Percentiles rank a stretch among this genome's conserved stretches.
Conservation (phyloP, 108 stramenopile species). For the Nitzschia sp. region DNA sequence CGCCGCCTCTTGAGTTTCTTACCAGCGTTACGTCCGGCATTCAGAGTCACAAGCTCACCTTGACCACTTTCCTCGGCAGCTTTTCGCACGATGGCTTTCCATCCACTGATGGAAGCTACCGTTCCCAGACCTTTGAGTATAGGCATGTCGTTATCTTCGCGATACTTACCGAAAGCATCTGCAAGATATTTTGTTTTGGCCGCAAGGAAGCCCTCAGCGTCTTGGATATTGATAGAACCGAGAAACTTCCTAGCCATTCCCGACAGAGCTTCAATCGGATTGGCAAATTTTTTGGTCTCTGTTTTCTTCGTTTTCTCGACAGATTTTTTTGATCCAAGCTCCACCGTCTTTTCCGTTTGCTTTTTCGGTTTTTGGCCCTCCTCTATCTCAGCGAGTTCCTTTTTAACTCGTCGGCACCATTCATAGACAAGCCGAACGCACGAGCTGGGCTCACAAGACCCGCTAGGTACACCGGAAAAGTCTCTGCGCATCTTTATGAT, state of each 20-base stretch:
- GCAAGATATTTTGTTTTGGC: slow-evolving; percentile 44
- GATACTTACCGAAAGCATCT: slow-evolving; percentile 37
- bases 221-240: slow-evolving; percentile 30
- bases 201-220: slow-evolving; percentile 42
- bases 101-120: slow-evolving; percentile 52
- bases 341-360: background rate
- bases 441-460: slow-evolving; percentile 2
- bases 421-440: slow-evolving; percentile 21
- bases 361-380: background rate
- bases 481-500: slow-evolving; percentile 11
- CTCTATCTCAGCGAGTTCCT: slow-evolving; percentile 13
- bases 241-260: slow-evolving; percentile 15
- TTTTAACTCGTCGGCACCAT: slow-evolving; percentile 17
- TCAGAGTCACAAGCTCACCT: background rate
- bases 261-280: slow-evolving; percentile 33
- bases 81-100: slow-evolving; percentile 51
- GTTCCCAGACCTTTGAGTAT: slow-evolving; percentile 52
- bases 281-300: background rate
- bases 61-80: slow-evolving; percentile 12
- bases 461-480: background rate
- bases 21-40: background rate
- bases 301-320: slow-evolving; percentile 9
- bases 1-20: background rate
- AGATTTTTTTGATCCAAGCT: background rate
- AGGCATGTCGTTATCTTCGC: slow-evolving; percentile 30